Conservation (phyloP, 1,284 basidiomycete genomes). For the Cystobasidium pallidum region DNA sequence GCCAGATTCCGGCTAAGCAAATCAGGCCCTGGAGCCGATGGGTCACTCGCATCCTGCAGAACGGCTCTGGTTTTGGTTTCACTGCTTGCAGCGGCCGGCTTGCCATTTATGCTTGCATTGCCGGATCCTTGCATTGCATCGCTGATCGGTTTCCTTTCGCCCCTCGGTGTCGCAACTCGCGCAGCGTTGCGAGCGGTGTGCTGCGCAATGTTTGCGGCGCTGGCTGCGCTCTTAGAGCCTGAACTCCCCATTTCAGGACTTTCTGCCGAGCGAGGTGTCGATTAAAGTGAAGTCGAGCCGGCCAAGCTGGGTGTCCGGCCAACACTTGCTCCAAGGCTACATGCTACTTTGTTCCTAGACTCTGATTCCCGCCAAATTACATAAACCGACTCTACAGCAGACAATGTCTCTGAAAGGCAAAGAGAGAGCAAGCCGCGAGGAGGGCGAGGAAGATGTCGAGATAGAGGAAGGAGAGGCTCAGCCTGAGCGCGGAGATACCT, state of each 20-base stretch:
- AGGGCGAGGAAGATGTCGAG: slow-evolving; percentile 22
- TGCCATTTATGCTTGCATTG: slow-evolving; percentile 16
- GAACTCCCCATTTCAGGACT: slow-evolving; percentile 4
- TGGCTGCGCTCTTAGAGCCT: slow-evolving; percentile 7
- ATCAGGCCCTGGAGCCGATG: slow-evolving; percentile 20
- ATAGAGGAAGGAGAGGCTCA: slow-evolving; percentile 26
- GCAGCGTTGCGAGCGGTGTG: slow-evolving; percentile 9
- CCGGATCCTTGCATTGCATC: not conserved
- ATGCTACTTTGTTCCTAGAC: too few relatives aligned
- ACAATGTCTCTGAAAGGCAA: slow-evolving; percentile 40
- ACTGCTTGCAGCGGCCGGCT: slow-evolving; percentile 8
- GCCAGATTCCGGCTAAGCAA: slow-evolving; percentile 28
- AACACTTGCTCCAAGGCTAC: too few relatives aligned
- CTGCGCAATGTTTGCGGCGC: slow-evolving; percentile 24
- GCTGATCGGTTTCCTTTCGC: not conserved
- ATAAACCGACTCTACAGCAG: too few relatives aligned
- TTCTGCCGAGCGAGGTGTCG: not conserved
- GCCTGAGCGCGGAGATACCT: slow-evolving; percentile 19
- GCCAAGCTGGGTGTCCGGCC: too few relatives aligned
- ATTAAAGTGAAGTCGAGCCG: not conserved
- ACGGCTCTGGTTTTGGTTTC: slow-evolving; percentile 34
- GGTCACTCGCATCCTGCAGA: slow-evolving; percentile 38
- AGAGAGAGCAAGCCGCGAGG: slow-evolving; percentile 23
- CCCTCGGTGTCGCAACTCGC: not conserved
- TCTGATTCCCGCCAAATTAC: too few relatives aligned